Base-by-base conservation (phyloP, 2,329 filamentous ascomycete species). In the Exophiala mesophila region DNA sequence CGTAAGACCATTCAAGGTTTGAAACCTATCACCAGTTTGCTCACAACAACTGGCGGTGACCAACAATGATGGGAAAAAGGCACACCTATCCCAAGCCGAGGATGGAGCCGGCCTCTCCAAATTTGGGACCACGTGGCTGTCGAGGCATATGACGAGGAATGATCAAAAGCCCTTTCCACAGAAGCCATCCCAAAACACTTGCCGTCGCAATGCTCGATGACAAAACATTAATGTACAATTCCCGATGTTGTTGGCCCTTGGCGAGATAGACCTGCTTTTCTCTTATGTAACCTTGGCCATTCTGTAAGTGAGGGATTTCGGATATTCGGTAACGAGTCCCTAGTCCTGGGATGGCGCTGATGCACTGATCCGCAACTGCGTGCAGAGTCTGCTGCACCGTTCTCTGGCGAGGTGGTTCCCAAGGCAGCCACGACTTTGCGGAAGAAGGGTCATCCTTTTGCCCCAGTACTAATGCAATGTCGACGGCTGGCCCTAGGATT, bases 401-500 rank as follows among this genome's bases (percentile, higher is more conserved):
- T 38, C 26, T 39, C 10, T 47, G 15, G 6, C 8, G 21, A 13
- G 47, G 39, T 4, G 12, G 49, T 16, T 57, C 50, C 16, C 46
- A 45, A n/a, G 51, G 52, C 45, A 58, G 52, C 20, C 44, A 37
- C 41, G 16, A 21, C 7, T 21, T 19, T 9, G 31, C 26, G 4
- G 21, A 15, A 18, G 6, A 21, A 4, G 26, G 5, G 7, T 30
- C 45, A 13, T 12, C 20, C 15, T 36, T 41, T 15, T 24, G 36
- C 13, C 28, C 32, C 39, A 44, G 26, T 21, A 33, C 29, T 36
- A 20, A 13, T 16, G 17, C 30, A 16, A 28, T 20, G 13, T 49
- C 55, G n/a, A 57, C 49, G 13, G 50, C 40, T n/a, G 49, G 47
- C 17, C 68, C 69, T 48, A 68, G 72, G 31, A 65, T 63, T 21